Base-by-base conservation (phyloP, 768 basidiomycete species). In the Tulasnella sp. region DNA sequence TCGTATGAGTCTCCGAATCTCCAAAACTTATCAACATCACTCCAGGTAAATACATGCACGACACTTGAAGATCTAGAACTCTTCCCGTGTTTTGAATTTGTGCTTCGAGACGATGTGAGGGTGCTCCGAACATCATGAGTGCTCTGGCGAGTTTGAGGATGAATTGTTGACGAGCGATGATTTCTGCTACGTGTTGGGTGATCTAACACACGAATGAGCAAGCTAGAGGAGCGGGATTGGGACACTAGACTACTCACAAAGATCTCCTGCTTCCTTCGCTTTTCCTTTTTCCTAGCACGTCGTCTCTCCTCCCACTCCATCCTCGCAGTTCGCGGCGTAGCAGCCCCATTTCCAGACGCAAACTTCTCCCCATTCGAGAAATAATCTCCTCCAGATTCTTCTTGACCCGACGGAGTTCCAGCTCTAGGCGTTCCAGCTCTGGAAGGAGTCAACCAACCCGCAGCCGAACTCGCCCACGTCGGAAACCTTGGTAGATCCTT, bases 51-150 rank as follows among this genome's bases (percentile, higher is more conserved):
- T 90, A 83, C 37, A 93, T 83, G 62, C 90, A 91, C 62, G 91
- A 87, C 39, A 87, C 87, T 63, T 88, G 79, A 49, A 95, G 77
- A 60, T 91, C 88, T 15, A 96, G 78, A 48, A 91, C 89, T 12
- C 80, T 75, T 0, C 89, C 86, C 6, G 86, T 87, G 9, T 89
- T 83, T 25, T 83, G 72, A 33, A 96, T 77, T 62, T 93, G 91
- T 2, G 87, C 82, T 65, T 92, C 90, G 54, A 96, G 85, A 28
- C 91, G 79, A 67, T 96, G 91, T n/a, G 87, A 89, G 0, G 90
- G 88, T 15, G 90, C 87, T 5, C 89, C 89, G 60, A 85, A 91
- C 10, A 79, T 80, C 84, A 96, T 90, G 34, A 95, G 70, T 13
- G 85, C 79, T 54, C 80, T 76, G 15, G 89, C 87, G 22, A 95